phyloP scores from a whole-genome alignment of 164 flowering plant genomes.

The Stephania yunnanensis region DNA sequence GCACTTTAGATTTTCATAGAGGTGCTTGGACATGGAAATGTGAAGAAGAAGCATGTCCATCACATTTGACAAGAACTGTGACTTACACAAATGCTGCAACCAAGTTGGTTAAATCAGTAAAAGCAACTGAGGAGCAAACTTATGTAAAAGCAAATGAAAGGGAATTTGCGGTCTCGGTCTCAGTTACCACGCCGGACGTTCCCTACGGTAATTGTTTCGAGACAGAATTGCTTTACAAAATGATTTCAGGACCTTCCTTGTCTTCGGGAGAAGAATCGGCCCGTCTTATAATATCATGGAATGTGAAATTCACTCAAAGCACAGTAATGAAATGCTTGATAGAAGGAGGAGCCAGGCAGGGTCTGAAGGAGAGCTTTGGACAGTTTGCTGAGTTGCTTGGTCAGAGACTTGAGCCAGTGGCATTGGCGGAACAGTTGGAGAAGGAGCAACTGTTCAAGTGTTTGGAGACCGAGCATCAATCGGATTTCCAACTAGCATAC shows the following conservation, averaged over 20 bases:
- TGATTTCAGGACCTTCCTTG: conserved; percentile 45
- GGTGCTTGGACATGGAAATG: conserved; percentile 63
- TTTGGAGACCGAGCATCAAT: conserved; percentile 41
- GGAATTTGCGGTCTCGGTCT: conserved; percentile 46
- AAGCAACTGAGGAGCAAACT: conserved; percentile 69
- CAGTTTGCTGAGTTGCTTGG: conserved; percentile 51
- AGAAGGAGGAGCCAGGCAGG: conserved; percentile 67
- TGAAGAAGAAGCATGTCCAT: conserved; percentile 29
- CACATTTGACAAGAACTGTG: conserved; percentile 46
- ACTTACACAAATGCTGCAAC: conserved; percentile 61
- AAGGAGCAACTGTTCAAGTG: conserved; percentile 51
- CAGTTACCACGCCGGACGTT: conserved; percentile 70
- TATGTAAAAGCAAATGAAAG: conserved; percentile 50
- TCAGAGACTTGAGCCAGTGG: conserved; percentile 34
- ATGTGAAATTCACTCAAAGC: conserved; percentile 49
- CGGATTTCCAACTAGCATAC: conserved; percentile 51
- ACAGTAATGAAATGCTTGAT: conserved; percentile 80
- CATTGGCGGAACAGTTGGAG: conserved; percentile 24
- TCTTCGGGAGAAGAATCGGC: conserved; percentile 58
- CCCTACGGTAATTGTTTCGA: conserved; percentile 70
- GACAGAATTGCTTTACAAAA: conserved; percentile 62
- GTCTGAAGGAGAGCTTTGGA: conserved; percentile 61
- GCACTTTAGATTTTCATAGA: conserved; percentile 54
- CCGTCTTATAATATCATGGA: conserved; percentile 60
- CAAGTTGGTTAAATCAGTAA: conserved; percentile 64